Evolutionary conservation across 257 asterid species (phyloP).

Genomic region (Przewalskia tangutica): DNA sequence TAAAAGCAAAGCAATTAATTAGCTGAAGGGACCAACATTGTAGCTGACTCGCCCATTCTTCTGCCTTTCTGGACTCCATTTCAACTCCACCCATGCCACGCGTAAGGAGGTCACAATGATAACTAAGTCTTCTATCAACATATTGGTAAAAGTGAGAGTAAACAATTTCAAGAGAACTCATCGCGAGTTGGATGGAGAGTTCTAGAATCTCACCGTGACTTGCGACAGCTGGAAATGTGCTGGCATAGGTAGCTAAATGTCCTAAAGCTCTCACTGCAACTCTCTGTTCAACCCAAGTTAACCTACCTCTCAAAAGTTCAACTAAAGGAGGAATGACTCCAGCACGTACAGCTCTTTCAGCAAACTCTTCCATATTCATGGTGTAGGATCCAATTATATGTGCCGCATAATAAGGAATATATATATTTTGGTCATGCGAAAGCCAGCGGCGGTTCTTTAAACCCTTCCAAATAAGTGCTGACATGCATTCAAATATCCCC

Average conservation of each 20-base stretch:
- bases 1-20: conserved; percentile 89
- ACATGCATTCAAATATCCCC: conserved; percentile 94
- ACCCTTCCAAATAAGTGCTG: conserved; percentile 94
- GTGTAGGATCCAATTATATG: conserved; percentile 96
- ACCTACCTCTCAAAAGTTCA: conserved; percentile 82
- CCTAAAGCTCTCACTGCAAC: conserved; percentile 96
- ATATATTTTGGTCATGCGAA: conserved; percentile 89
- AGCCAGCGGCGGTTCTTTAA: conserved; percentile 95
- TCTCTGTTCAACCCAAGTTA: conserved; percentile 98
- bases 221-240: conserved; percentile 64
- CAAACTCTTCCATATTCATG: conserved; percentile 97
- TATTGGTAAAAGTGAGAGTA: conserved; percentile 93
- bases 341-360: conserved; percentile 68
- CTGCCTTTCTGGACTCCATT: conserved; percentile 97
- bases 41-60: conserved; percentile 99
- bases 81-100: conserved; percentile 99
- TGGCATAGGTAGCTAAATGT: conserved; percentile 77
- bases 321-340: conserved; percentile 82
- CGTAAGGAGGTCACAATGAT: conserved; percentile 95
- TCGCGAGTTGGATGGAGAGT: conserved; percentile 84
- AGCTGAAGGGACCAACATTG: conserved; percentile 99
- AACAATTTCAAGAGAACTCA: conserved; percentile 86
- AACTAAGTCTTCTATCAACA: conserved; percentile 72
- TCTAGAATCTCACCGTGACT: conserved; percentile 83
- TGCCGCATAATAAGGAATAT: conserved; percentile 94